Evolutionary conservation across 305 asterid species (phyloP).

Genomic region (Fraxinus angustifolia): DNA sequence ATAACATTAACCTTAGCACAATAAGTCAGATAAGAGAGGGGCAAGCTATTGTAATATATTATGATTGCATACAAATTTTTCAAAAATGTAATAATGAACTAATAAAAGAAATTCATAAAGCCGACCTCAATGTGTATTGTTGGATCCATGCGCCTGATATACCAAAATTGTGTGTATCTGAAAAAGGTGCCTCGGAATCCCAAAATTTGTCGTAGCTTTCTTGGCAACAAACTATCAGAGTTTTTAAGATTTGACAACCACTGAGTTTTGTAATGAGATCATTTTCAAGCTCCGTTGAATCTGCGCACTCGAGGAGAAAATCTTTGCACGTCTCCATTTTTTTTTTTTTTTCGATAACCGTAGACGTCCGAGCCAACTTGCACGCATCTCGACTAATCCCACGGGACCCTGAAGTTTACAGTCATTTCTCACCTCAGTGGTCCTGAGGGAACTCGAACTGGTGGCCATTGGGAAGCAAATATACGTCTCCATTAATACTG

Average conservation of each 20-base stretch:
- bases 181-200: not conserved
- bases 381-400: no score
- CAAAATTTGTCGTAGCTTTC: not conserved
- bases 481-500: not conserved
- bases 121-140: not conserved
- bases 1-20: not conserved
- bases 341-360: no score
- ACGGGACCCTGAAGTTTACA: no score
- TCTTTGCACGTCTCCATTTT: not conserved
- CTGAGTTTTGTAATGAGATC: not conserved
- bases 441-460: no score
- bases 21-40: not conserved
- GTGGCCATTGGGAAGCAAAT: no score
- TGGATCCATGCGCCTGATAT: not conserved
- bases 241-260: not conserved
- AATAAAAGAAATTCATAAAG: not conserved
- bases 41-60: not conserved
- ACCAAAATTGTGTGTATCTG: not conserved
- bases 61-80: not conserved
- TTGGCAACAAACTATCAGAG: not conserved
- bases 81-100: not conserved
- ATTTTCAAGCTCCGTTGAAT: not conserved
- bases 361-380: no score
- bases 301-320: not conserved
- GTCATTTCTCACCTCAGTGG: no score